A percentile compares a stretch with the other conserved stretches of the same genome.
Evolutionary conservation across 2,329 filamentous ascomycete genomes (phyloP).

Genomic region (Trichothecium sympodiale): DNA sequence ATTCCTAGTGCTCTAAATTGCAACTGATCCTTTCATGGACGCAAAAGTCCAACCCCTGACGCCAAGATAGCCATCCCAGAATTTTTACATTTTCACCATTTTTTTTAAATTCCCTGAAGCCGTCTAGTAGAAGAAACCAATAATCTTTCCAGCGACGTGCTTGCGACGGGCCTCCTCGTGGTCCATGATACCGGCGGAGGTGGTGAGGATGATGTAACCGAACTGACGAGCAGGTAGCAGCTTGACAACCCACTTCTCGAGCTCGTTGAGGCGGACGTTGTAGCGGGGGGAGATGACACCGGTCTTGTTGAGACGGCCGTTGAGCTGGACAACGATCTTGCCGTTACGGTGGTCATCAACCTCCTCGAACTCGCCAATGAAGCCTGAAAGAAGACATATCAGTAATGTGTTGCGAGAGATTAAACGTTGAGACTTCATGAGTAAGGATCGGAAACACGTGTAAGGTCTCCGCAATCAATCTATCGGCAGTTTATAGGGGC

Average conservation of each 20-base stretch:
- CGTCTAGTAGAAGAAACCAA: constrained; percentile 96
- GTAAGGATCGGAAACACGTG: constrained; percentile 68
- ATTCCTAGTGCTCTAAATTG: constrained; percentile 21
- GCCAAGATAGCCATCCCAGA: constrained; percentile 5
- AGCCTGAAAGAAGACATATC: constrained; percentile 54
- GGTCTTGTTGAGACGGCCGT: constrained; percentile 98
- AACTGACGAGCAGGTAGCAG: constrained; percentile 99
- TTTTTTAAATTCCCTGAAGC: constrained; percentile 6
- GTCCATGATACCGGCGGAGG: constrained; percentile 99
- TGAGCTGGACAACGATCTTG: constrained; percentile 99
- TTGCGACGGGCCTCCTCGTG: constrained; percentile 99
- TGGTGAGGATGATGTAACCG: constrained; percentile 98
- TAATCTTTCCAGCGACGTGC: constrained; percentile 98
- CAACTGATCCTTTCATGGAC: constrained; percentile 8
- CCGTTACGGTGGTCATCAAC: constrained; percentile 98
- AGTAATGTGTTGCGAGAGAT: constrained; percentile 79
- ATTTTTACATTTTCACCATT: constrained; percentile 2
- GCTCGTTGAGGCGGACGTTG: constrained; percentile 94
- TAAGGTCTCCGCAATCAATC: constrained; percentile 86
- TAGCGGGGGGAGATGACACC: constrained; percentile 99
- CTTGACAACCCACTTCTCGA: constrained; percentile 99
- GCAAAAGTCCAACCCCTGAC: constrained; percentile 1
- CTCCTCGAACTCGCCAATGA: constrained; percentile 99
- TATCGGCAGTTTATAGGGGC: constrained; percentile 99
- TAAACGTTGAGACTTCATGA: constrained; percentile 84